Base-by-base conservation (phyloP, 1,284 basidiomycete genomes). In the Austropuccinia psidii region DNA sequence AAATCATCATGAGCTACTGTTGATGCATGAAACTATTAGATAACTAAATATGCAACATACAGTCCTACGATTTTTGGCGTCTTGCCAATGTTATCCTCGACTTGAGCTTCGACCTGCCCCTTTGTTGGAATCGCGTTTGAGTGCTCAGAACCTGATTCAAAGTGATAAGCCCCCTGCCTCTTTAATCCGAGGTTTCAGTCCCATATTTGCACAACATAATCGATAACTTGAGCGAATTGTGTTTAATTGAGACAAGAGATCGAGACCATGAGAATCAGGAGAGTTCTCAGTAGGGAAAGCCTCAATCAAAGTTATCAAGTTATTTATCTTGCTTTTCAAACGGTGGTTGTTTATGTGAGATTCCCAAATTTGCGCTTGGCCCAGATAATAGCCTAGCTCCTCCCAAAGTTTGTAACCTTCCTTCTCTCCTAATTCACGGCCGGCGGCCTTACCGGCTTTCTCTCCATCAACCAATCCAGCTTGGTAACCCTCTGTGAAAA, bases 21-120 rank as follows among this genome's bases (percentile, higher is more conserved):
- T 69, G 37, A 69, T 69, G 66, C 66, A 69, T 37, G 66, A 69
- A 29, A 69, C 66, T 39, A 69, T 69, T 35, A 55, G 66, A 47
- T 69, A 57, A 4, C 45, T 49, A 4, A n/a, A 13, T 15, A 41
- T 41, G 41, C 57, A 7, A 24, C n/a, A 7, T 47, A 45, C 43
- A 47, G n/a, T n/a, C n/a, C n/a, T n/a, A n/a, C n/a, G n/a, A n/a
- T n/a, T n/a, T n/a, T n/a, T n/a, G n/a, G n/a, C n/a, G n/a, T n/a
- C n/a, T n/a, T n/a, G n/a, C n/a, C n/a, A n/a, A n/a, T n/a, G n/a
- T n/a, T n/a, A n/a, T n/a, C n/a, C n/a, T n/a, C n/a, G n/a, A n/a
- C n/a, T n/a, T n/a, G n/a, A n/a, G n/a, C n/a, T n/a, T n/a, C n/a
- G n/a, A n/a, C n/a, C n/a, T n/a, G n/a, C n/a, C n/a, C n/a, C n/a